Percentiles rank a stretch among this genome's conserved stretches.
Evolutionary conservation across 345 rosid genomes (phyloP).

Genomic region (Eucalyptus curtisii): DNA sequence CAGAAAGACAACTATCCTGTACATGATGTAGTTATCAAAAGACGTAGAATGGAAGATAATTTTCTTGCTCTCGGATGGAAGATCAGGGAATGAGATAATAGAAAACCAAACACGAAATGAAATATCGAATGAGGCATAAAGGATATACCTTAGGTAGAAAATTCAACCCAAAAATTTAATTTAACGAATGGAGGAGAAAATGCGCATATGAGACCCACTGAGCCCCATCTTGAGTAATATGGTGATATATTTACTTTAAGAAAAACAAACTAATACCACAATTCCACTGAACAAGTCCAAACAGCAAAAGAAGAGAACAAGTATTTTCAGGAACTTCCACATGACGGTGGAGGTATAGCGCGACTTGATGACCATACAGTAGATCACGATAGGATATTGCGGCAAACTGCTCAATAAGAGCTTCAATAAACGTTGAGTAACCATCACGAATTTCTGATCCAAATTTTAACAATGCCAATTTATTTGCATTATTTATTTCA

Average conservation of each 20-base stretch:
- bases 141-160: background rate
- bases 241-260: background rate
- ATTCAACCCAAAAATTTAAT: background rate
- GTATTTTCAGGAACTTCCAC: slow-evolving; percentile 25
- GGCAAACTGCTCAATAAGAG: slow-evolving; percentile 70
- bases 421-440: slow-evolving; percentile 59
- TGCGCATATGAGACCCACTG: background rate
- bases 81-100: background rate
- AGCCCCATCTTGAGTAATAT: background rate
- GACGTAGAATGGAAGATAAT: background rate
- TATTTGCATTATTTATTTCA: slow-evolving; percentile 1
- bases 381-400: slow-evolving; percentile 71
- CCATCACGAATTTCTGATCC: slow-evolving; percentile 53
- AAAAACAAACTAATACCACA: background rate
- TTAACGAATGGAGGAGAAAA: background rate
- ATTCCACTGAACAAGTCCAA: background rate
- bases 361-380: slow-evolving; percentile 62
- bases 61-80: background rate
- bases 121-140: background rate
- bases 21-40: background rate
- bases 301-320: background rate
- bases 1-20: background rate
- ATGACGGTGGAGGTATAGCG: slow-evolving; percentile 49
- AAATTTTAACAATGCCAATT: slow-evolving; percentile 41
- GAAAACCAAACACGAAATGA: background rate